phyloP scores from a whole-genome alignment of 495 filamentous ascomycete species.

The Hypomontagnella submonticulosa region DNA sequence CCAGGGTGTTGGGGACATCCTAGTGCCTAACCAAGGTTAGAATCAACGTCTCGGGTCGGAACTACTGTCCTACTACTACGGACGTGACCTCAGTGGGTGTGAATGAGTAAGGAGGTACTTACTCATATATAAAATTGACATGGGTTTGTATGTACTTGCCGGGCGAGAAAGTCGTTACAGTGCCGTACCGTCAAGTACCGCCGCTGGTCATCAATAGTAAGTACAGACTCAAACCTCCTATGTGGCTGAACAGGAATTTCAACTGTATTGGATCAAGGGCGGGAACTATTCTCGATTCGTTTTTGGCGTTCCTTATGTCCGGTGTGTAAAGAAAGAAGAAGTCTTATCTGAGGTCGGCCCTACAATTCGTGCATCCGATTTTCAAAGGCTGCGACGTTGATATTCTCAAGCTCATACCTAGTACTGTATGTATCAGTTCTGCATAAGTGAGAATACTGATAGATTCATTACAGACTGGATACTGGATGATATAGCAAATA shows the following conservation, averaged over 20 bases:
- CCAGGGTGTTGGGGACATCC: conserved; percentile 42
- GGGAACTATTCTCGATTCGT: conserved; percentile 24
- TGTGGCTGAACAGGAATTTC: conserved; percentile 38
- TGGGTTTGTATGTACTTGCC: too few relatives aligned
- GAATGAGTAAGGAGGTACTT: neutral
- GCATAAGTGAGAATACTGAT: too few relatives aligned
- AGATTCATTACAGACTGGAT: too few relatives aligned
- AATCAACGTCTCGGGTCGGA: conserved; percentile 38
- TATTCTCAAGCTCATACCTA: neutral
- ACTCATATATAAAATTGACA: too few relatives aligned
- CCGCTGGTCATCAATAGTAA: too few relatives aligned
- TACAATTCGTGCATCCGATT: too few relatives aligned
- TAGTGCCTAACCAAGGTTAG: conserved; percentile 32
- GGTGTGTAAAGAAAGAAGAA: neutral
- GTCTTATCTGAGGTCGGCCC: too few relatives aligned
- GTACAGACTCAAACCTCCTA: conserved; percentile 27
- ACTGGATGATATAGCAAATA: too few relatives aligned
- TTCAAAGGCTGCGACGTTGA: too few relatives aligned
- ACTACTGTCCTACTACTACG: conserved; percentile 27
- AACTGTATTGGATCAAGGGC: conserved; percentile 29
- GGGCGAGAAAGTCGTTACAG: neutral
- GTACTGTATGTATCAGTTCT: too few relatives aligned
- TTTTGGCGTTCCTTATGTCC: conserved; percentile 36
- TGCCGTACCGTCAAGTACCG: conserved; percentile 19
- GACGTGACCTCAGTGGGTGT: conserved; percentile 15